Evolutionary conservation across 202 grass and related monocot species (phyloP).

Genomic region (Alloteropsis angusta): DNA sequence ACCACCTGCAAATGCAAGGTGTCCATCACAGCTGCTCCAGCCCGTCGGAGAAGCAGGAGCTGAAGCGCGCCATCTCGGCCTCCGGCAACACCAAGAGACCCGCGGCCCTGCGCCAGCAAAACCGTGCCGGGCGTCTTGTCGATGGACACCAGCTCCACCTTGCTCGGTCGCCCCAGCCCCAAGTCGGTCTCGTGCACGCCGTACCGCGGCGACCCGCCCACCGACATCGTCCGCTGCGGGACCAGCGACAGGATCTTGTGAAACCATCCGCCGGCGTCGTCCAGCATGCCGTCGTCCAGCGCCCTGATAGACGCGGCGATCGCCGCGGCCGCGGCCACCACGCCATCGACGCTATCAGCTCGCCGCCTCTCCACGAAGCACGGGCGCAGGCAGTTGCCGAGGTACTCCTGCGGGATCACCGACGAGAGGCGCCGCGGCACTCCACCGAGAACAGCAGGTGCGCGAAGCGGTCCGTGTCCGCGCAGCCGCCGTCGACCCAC

Average conservation of each 20-base stretch:
- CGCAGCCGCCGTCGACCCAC: background rate
- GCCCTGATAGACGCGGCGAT: conserved; percentile 54
- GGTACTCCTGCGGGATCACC: conserved; percentile 61
- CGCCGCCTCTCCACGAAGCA: conserved; percentile 69
- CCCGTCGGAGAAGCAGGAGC: conserved; percentile 32
- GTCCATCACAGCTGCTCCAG: conserved; percentile 24
- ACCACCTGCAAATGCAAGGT: background rate
- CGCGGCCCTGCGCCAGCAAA: conserved; percentile 48
- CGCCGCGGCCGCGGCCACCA: conserved; percentile 40
- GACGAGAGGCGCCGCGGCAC: conserved; percentile 61
- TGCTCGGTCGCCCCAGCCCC: conserved; percentile 46
- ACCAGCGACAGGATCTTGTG: conserved; percentile 61
- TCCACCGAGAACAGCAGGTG: conserved; percentile 95
- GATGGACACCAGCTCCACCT: conserved; percentile 83
- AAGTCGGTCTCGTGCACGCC: conserved; percentile 74
- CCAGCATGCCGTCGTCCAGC: conserved; percentile 57
- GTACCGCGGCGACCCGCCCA: conserved; percentile 80
- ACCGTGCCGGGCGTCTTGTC: conserved; percentile 84
- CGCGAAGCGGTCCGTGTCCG: conserved; percentile 28
- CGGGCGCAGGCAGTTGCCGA: conserved; percentile 88
- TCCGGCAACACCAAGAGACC: conserved; percentile 62
- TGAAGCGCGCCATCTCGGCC: conserved; percentile 55
- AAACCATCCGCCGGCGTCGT: conserved; percentile 77
- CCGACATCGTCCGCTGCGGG: conserved; percentile 58
- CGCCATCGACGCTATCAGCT: conserved; percentile 48